Conservation (phyloP, 768 basidiomycete species). For the Naganishia onofrii region DNA sequence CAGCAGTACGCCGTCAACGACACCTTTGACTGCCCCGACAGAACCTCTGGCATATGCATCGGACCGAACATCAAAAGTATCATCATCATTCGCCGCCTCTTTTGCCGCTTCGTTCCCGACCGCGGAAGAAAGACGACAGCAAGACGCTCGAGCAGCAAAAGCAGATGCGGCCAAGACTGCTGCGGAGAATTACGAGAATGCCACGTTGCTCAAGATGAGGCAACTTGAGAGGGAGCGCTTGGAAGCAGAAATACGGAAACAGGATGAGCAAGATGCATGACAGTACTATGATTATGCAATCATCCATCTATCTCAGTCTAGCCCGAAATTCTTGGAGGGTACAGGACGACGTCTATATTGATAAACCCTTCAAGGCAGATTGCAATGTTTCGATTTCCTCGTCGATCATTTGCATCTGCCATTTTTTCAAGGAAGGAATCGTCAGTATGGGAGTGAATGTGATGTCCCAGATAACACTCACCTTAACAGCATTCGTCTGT, state of each 20-base stretch:
- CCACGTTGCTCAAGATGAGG: slow-evolving; percentile 47
- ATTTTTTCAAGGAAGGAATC: no score
- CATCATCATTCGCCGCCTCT: slow-evolving; percentile 15
- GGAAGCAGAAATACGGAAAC: slow-evolving; percentile 41
- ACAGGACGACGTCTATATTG: background rate
- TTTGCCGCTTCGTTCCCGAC: slow-evolving; percentile 29
- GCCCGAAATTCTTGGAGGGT: background rate
- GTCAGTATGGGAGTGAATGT: no score
- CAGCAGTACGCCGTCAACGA: background rate
- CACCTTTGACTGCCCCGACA: background rate
- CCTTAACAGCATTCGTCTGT: background rate
- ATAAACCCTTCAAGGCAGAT: background rate
- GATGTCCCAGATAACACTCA: no score
- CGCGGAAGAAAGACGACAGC: slow-evolving; percentile 28
- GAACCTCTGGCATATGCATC: background rate
- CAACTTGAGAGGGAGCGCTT: slow-evolving; percentile 43
- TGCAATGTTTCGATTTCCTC: background rate
- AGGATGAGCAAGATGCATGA: slow-evolving; percentile 41
- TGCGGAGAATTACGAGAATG: slow-evolving; percentile 44
- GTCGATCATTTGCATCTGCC: background rate
- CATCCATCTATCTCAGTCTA: background rate
- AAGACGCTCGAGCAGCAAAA: slow-evolving; percentile 18
- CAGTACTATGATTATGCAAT: background rate
- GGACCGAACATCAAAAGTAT: slow-evolving; percentile 5
- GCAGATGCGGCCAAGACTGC: slow-evolving; percentile 31